Evolutionary conservation across 73 alveolate species (phyloP), one percentile per base, ranked within the genome.

Genomic region (Strombidium stylifer): DNA sequence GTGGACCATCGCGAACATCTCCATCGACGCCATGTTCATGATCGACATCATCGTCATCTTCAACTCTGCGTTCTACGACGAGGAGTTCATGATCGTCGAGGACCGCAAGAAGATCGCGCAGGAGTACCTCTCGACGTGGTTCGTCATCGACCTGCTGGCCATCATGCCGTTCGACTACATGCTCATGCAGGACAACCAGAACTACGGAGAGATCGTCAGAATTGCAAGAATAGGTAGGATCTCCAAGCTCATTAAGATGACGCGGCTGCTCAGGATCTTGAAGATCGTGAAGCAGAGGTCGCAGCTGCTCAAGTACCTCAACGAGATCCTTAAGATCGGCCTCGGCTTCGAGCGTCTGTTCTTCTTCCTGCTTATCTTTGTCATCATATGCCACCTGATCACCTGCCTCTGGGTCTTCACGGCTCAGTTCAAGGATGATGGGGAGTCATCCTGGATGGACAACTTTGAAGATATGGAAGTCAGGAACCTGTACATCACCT

Each of bases 231-330:
- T 91, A 3, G 95, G 93, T 16, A 74, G 81, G 47, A 66, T 87
- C 32, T 87, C 87, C 80, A 57, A 93, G 49, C 58, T 90, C 30
- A 64, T 90, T 0, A 90, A 87, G 60, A 60, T 87, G 73, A 73
- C 94, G 0, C 65, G 51, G 27, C 16, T 83, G 18, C 47, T 70
- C 12, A 24, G 76, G 68, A 49, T 88, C 54, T 41, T 91, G 26
- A 81, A 92, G 36, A 75, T 91, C 0, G 88, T 84, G 27, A 91
- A 76, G 54, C 79, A 77, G 69, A 77, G 90, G 51, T 67, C 79
- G 24, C 78, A 74, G 49, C 69, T 81, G 36, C 77, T 69, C 45
- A 82, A 76, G 25, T 55, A 55, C 77, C 23, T 82, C 45, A 55
- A 46, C 42, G 66, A 69, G 37, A 24, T 75, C 3, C 39, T 85